A percentile compares a stretch with the other conserved stretches of the same genome.
phyloP scores from a whole-genome alignment of 345 rosid species.

The Salix udensis region DNA sequence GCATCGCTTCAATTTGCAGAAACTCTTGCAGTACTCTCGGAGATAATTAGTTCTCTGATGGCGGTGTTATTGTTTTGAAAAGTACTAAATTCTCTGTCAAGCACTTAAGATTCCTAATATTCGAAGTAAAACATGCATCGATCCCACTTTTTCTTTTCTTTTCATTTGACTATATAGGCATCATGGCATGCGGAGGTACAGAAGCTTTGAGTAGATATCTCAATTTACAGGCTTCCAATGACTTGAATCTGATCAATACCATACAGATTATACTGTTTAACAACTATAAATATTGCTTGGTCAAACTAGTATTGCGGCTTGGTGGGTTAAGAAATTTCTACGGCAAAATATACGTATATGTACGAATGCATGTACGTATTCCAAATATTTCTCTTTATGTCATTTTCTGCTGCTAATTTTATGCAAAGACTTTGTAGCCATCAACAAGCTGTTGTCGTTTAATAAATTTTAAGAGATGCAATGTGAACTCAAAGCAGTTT shows the following conservation, averaged over 20 bases:
- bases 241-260: neutral
- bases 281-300: neutral
- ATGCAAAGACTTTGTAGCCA: neutral
- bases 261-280: neutral
- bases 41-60: neutral
- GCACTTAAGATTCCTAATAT: neutral
- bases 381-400: neutral
- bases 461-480: neutral
- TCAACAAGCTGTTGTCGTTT: neutral
- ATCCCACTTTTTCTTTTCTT: neutral
- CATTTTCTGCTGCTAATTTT: neutral
- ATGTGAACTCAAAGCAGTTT: neutral
- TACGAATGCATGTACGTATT: no score
- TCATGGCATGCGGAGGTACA: neutral
- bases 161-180: neutral
- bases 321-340: no score
- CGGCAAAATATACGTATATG: no score
- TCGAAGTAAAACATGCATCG: neutral
- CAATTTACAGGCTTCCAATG: neutral
- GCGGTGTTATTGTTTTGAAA: neutral
- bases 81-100: neutral
- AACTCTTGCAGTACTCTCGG: neutral
- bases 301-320: neutral
- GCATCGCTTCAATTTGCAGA: neutral
- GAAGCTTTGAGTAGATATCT: neutral